Conservation (phyloP, 352 stramenopile species). For the Phytopythium vexans region DNA sequence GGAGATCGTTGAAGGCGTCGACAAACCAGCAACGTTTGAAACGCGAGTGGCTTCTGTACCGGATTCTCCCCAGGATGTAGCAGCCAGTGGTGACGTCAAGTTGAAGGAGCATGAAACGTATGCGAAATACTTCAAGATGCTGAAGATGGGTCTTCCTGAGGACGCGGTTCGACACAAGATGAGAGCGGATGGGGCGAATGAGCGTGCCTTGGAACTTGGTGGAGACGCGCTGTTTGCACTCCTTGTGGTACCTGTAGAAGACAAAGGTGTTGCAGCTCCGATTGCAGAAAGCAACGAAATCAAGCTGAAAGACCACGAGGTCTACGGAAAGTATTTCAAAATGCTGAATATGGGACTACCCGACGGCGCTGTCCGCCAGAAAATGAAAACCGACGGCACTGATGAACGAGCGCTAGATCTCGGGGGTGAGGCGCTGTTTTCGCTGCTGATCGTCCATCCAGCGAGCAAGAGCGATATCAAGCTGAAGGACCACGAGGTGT, state of each 20-base stretch:
- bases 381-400: slow-evolving; percentile 65
- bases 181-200: slow-evolving; percentile 35
- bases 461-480: slow-evolving; percentile 25
- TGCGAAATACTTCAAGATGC: slow-evolving; percentile 93
- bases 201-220: slow-evolving; percentile 33
- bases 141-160: slow-evolving; percentile 86
- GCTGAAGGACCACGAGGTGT: slow-evolving; percentile 55
- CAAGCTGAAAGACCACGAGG: slow-evolving; percentile 34
- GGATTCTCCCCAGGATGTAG: neutral
- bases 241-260: slow-evolving; percentile 1
- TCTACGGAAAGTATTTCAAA: slow-evolving; percentile 88
- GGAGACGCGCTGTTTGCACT: slow-evolving; percentile 30
- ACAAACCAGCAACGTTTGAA: neutral
- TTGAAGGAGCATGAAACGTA: slow-evolving; percentile 66
- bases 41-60: too few species aligned
- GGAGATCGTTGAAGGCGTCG: too few species aligned
- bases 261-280: neutral
- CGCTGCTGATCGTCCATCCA: slow-evolving; percentile 18
- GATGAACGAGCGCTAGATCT: slow-evolving; percentile 58
- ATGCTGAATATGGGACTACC: slow-evolving; percentile 91
- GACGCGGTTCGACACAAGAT: slow-evolving; percentile 88
- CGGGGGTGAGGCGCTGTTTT: slow-evolving; percentile 44
- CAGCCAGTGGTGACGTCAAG: slow-evolving; percentile 10
- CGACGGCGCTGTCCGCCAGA: slow-evolving; percentile 78
- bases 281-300: slow-evolving; percentile 2